Conservation (phyloP, 495 filamentous ascomycete species). For the Aspergillus mulundensis region DNA sequence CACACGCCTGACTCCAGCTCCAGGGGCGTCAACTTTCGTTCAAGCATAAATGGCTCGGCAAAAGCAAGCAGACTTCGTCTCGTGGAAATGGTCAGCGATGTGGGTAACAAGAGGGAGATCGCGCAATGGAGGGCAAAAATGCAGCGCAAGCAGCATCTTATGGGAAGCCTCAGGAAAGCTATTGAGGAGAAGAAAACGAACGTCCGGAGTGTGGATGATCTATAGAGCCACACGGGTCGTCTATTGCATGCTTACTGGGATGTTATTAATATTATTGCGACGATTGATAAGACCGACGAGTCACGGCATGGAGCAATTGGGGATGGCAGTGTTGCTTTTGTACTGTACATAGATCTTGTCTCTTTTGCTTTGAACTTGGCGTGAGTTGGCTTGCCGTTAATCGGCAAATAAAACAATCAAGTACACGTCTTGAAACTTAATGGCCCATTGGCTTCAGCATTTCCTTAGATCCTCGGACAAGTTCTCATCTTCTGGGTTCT, state of each 20-base stretch:
- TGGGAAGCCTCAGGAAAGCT: conserved; percentile 39
- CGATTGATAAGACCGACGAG: conserved; percentile 17
- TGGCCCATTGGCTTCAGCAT: too few relatives aligned
- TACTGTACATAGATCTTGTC: conserved; percentile 23
- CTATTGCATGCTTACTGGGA: conserved; percentile 7
- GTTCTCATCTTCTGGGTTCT: too few relatives aligned
- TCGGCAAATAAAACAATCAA: conserved; percentile 2
- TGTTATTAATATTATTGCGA: conserved; percentile 3
- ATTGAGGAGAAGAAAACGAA: conserved; percentile 36
- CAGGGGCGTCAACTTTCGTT: conserved; percentile 36
- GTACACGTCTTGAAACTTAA: not conserved
- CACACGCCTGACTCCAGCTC: conserved; percentile 54
- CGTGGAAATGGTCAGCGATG: conserved; percentile 29
- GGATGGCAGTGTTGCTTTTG: conserved; percentile 13
- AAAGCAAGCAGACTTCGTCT: conserved; percentile 43
- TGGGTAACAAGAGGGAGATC: conserved; percentile 52
- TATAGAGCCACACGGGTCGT: conserved; percentile 19
- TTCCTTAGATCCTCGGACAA: too few relatives aligned
- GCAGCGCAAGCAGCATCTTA: conserved; percentile 50
- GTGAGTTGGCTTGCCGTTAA: not conserved
- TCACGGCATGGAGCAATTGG: conserved; percentile 17
- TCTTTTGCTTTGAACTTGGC: conserved; percentile 7
- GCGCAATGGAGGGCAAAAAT: conserved; percentile 54
- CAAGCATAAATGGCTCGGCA: conserved; percentile 45
- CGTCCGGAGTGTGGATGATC: conserved; percentile 35